Evolutionary conservation across 176 grass and related monocot genomes (phyloP), one percentile per base, ranked within the genome.

Genomic region (Zoysia pacifica): DNA sequence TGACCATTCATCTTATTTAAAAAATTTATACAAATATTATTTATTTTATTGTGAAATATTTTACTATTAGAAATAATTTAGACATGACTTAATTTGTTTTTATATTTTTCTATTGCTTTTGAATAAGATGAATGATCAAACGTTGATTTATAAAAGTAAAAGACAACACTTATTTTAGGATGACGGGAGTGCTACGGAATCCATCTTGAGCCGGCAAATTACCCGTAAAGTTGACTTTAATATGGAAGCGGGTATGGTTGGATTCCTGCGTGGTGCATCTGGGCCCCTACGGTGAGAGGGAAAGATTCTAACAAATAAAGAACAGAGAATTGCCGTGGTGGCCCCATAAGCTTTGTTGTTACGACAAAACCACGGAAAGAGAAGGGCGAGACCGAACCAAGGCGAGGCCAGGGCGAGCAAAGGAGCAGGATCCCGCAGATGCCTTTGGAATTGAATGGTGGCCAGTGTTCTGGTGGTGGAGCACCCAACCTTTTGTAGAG

Each of bases 261-360:
- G 89, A 91, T 85, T 87, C 86, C 84, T 85, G 76, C 64, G 69
- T 35, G 83, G 73, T 65, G 76, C 65, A 69, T 52, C 69, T 85
- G 89, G 86, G 54, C 0, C 77, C 83, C 73, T 10, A 28, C 63
- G 42, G 75, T 68, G 81, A 91, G 86, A 85, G 89, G 77, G 91
- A 94, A 94, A 94, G 87, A 89, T 94, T 94, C 89, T 87, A 85
- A 60, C 28, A 87, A 85, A 66, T 85, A 77, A 81, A 81, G 7
- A 81, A 88, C 75, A 65, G 3, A 43, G 40, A 14, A 86, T 65
- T 82, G 80, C 40, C 49, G 19, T 15, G 69, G 84, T 75, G 83
- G 52, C 39, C 87, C 78, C 74, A 82, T 36, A 82, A 19, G 52
- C 49, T 89, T 85, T 78, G 83, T 85, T 85, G 83, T 81, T 73